Percentiles rank a stretch among this genome's conserved stretches.
phyloP scores from a whole-genome alignment of 169 alveolate genomes.

The Ichthyophthirius multifiliis region DNA sequence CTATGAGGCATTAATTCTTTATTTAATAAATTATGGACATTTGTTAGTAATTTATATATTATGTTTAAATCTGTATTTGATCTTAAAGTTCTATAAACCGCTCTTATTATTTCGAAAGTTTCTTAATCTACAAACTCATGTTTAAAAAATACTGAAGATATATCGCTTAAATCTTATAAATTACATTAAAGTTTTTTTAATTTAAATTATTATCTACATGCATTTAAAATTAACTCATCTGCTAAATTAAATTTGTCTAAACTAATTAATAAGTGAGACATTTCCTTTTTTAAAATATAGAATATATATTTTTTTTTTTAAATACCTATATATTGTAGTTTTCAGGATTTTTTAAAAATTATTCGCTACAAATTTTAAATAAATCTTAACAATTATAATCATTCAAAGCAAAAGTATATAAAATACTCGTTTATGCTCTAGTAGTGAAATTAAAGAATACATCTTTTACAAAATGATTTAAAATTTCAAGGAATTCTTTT shows the following conservation, averaged over 20 bases:
- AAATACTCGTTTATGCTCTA: not conserved
- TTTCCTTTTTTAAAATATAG: not conserved
- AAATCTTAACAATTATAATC: not conserved
- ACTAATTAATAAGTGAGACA: not conserved
- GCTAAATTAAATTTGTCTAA: not conserved
- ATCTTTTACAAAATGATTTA: not conserved
- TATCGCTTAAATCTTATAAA: not conserved
- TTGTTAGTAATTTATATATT: not conserved
- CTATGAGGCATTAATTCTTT: constrained; percentile 6
- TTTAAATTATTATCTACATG: not conserved
- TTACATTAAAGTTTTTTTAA: not conserved
- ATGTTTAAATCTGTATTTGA: not conserved
- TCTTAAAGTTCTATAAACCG: not conserved
- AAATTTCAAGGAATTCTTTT: not conserved
- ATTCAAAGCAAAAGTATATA: not conserved
- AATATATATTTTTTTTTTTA: not conserved
- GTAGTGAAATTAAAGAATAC: not conserved
- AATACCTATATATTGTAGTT: not conserved
- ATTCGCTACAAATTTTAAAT: not conserved
- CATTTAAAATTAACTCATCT: not conserved
- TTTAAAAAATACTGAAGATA: not conserved
- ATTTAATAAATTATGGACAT: not conserved
- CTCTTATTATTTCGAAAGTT: not conserved
- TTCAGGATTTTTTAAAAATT: not conserved
- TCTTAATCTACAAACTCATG: not conserved